Percentiles rank a stretch among this genome's conserved stretches.
These are phyloP conservation scores for Suillus subaureus DNA, from an alignment of 768 basidiomycete genomes.

Conservation along the genomic window DNA sequence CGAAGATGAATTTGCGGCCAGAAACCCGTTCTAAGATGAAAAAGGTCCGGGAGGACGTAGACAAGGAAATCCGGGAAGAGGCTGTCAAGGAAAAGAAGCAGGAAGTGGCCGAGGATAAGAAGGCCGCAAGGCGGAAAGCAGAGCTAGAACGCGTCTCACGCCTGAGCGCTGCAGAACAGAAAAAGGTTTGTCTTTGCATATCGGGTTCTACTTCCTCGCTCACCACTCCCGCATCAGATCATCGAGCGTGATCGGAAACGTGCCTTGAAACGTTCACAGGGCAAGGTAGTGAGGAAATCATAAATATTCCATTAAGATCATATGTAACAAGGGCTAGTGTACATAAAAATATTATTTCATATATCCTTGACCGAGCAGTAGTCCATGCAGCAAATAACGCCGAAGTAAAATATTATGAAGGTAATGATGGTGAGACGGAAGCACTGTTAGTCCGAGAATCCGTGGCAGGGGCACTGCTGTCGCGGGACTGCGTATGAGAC, in stretches of 20 bases:
- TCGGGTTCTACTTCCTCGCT: neutral
- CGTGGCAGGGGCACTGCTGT: neutral
- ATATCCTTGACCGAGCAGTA: neutral
- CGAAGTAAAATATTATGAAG: neutral
- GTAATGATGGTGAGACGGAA: neutral
- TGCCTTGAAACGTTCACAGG: slow-evolving; percentile 66
- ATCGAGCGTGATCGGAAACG: slow-evolving; percentile 82
- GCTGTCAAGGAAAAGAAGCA: slow-evolving; percentile 67
- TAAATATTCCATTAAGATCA: neutral
- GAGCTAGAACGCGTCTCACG: slow-evolving; percentile 75
- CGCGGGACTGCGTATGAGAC: neutral
- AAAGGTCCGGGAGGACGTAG: slow-evolving; percentile 72
- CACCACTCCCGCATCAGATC: slow-evolving; percentile 39
- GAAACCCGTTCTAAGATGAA: slow-evolving; percentile 82
- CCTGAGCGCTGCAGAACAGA: slow-evolving; percentile 78
- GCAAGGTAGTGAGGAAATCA: slow-evolving; percentile 59
- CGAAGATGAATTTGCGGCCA: slow-evolving; percentile 64
- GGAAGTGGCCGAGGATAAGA: slow-evolving; percentile 71
- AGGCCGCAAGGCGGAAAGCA: slow-evolving; percentile 69
- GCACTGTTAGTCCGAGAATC: neutral
- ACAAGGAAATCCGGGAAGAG: slow-evolving; percentile 69
- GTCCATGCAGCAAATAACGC: neutral
- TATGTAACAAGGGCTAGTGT: neutral
- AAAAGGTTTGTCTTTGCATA: slow-evolving; percentile 55
- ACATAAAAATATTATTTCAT: slow-evolving; percentile 2